Evolutionary conservation across 805 yeast species (phyloP), one percentile per base, ranked within the genome.

Genomic region (Sugiyamaella americana): DNA sequence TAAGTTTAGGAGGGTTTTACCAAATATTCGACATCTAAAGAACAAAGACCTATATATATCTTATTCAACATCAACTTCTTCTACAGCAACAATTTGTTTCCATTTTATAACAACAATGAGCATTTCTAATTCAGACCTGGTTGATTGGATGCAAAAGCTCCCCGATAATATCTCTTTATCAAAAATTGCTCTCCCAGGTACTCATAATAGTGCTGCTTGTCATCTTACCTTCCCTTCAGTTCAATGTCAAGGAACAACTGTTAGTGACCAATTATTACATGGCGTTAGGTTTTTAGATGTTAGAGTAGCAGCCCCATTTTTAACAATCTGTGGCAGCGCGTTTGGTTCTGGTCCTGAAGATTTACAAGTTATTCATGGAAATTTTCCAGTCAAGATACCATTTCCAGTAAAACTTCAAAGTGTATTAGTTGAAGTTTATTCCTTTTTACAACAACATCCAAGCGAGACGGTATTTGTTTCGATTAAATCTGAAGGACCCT

Each of bases 251-350:
- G 83, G 79, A n/a, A 75, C 70, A 5, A 63, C 78, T 1, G 70
- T 84, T 42, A 63, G 72, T 2, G 77, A 75, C 2, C 93, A 84
- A 63, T 73, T 84, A 66, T 63, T 74, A 43, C 70, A 84, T 55
- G 93, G 93, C 13, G 82, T 84, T n/a, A 70, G 93, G 49, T 84
- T 83, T 55, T 68, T 84, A 49, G 93, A 84, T 58, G 64, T 84
- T 42, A 70, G 91, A 53, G 71, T 74, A 2, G 41, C 29, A 8
- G 41, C 29, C 13, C 41, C 41, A 8, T 21, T 11, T 38, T 38
- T 17, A 8, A 35, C 37, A 35, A 21, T 18, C 6, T 35, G 37
- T 11, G 37, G 37, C n/a, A 21, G 10, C 23, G 16, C 29, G 6
- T 38, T 38, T 8, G 23, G 41, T 11, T 10, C 29, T 5, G n/a